Evolutionary conservation across 192 early-diverging fungal species (phyloP).

Genomic region (Linderina pennispora): DNA sequence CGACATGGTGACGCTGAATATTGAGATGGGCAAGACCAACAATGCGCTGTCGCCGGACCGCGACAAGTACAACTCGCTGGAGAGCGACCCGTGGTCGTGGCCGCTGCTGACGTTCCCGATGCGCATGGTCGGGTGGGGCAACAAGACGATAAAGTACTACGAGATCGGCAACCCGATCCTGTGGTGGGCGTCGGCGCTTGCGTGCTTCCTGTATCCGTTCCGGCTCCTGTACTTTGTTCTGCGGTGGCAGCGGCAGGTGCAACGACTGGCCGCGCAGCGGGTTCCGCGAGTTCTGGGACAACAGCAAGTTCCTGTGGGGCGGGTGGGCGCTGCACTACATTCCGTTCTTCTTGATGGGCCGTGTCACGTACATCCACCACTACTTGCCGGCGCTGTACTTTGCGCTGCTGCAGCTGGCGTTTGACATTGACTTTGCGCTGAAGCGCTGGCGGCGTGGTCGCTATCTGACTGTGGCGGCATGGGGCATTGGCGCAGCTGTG

Average conservation of each 20-base stretch:
- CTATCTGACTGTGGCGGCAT: slow-evolving; percentile 49
- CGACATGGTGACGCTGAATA: slow-evolving; percentile 40
- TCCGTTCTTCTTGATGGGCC: slow-evolving; percentile 91
- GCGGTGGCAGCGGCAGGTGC: slow-evolving; percentile 20
- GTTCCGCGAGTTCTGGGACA: slow-evolving; percentile 53
- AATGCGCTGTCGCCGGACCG: slow-evolving; percentile 41
- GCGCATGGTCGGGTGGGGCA: slow-evolving; percentile 78
- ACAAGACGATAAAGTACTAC: slow-evolving; percentile 75
- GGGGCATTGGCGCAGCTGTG: slow-evolving; percentile 8
- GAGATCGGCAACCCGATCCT: slow-evolving; percentile 84
- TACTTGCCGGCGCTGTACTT: slow-evolving; percentile 87
- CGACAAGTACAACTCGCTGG: slow-evolving; percentile 49
- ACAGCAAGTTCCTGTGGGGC: slow-evolving; percentile 75
- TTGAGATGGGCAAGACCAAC: slow-evolving; percentile 47
- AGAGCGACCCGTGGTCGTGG: slow-evolving; percentile 73
- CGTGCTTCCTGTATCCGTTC: slow-evolving; percentile 29
- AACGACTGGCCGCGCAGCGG: slow-evolving; percentile 18
- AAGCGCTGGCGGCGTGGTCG: slow-evolving; percentile 54
- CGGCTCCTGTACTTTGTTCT: slow-evolving; percentile 14
- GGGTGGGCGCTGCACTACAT: slow-evolving; percentile 84
- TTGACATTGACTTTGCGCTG: slow-evolving; percentile 65
- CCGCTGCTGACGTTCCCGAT: slow-evolving; percentile 82
- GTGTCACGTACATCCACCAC: slow-evolving; percentile 92
- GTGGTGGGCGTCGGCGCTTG: slow-evolving; percentile 69
- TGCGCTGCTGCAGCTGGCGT: slow-evolving; percentile 67